Evolutionary conservation across 2,329 filamentous ascomycete genomes (phyloP).

Genomic region (Colletotrichum phormii): DNA sequence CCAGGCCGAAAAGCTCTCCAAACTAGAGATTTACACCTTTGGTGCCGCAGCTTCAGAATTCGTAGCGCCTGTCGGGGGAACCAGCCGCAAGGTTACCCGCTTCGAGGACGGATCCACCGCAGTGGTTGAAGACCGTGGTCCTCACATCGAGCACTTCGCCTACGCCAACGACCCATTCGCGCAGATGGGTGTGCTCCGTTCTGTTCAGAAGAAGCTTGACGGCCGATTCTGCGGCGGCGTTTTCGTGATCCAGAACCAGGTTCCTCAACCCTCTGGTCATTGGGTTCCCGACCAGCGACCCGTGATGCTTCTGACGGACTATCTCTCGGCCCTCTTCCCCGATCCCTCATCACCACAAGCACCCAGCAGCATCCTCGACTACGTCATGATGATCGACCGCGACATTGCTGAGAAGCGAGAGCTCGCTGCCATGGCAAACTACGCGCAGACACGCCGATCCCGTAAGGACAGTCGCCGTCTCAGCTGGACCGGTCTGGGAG

Average conservation of each 20-base stretch:
- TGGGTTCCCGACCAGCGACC: conserved; percentile 22
- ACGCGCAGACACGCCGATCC: conserved; percentile 41
- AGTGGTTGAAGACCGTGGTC: conserved; percentile 34
- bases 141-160: conserved; percentile 52
- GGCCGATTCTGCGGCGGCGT: conserved; percentile 53
- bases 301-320: conserved; percentile 47
- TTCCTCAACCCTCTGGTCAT: conserved; percentile 22
- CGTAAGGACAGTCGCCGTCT: conserved; percentile 46
- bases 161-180: conserved; percentile 52
- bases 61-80: conserved; percentile 46
- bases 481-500: conserved; percentile 55
- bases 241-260: conserved; percentile 47
- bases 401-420: conserved; percentile 56
- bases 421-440: conserved; percentile 51
- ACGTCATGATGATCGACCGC: conserved; percentile 50
- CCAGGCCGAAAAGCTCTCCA: conserved; percentile 47
- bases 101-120: conserved; percentile 33
- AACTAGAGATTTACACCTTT: conserved; percentile 58
- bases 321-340: conserved; percentile 51
- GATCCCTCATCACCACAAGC: conserved; percentile 39
- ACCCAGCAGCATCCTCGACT: conserved; percentile 44
- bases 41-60: conserved; percentile 53
- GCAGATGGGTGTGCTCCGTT: conserved; percentile 50
- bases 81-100: conserved; percentile 33
- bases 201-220: conserved; percentile 49